phyloP scores from a whole-genome alignment of 495 filamentous ascomycete species.

The Penicillium bovifimosum region DNA sequence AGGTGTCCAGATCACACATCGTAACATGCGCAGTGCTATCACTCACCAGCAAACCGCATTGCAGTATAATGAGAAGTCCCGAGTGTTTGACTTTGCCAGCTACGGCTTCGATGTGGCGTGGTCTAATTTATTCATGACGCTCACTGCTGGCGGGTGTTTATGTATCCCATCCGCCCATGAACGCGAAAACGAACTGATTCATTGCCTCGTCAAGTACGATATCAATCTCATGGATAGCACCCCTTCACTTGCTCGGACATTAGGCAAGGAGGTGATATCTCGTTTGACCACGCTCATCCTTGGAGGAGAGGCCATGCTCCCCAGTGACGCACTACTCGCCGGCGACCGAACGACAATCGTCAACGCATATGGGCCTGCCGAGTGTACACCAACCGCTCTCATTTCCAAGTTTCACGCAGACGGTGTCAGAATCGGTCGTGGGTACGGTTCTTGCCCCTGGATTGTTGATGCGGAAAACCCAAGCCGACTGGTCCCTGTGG shows the following conservation, averaged over 20 bases:
- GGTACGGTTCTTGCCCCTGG: no score
- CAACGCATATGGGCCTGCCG: not conserved
- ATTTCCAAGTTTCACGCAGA: no score
- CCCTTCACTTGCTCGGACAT: not conserved
- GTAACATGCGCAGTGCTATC: not conserved
- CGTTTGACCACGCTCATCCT: not conserved
- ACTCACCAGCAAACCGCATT: not conserved
- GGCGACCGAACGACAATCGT: not conserved
- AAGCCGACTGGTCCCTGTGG: not conserved
- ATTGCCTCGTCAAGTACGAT: no score
- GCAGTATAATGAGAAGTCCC: not conserved
- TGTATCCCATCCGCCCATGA: not conserved
- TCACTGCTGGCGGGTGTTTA: not conserved
- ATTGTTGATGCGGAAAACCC: no score
- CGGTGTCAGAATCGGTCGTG: no score
- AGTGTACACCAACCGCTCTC: not conserved
- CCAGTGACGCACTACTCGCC: no score
- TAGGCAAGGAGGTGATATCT: not conserved
- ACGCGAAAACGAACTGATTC: not conserved
- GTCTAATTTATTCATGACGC: not conserved
- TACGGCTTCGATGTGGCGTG: not conserved
- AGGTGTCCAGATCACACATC: not conserved
- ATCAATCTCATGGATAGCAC: not conserved
- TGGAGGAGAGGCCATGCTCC: no score
- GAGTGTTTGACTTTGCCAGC: not conserved